Percentiles rank a stretch among this genome's conserved stretches.
Conservation (phyloP, 2,329 filamentous ascomycete species). For the Paecilomyces fulvus region DNA sequence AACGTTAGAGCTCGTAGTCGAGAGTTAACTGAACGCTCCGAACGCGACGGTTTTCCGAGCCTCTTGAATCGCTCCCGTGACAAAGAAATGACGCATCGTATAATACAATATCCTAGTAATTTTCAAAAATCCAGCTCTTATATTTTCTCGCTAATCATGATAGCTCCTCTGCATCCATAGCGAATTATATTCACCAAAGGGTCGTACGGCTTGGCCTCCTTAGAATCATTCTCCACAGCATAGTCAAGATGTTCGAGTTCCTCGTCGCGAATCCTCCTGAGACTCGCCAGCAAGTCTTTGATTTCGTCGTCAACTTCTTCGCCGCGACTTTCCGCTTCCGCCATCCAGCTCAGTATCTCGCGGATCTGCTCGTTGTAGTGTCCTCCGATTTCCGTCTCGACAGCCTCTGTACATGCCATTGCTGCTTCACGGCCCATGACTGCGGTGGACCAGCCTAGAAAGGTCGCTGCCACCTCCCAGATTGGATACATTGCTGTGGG, state of each 20-base stretch:
- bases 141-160: slow-evolving; percentile 63
- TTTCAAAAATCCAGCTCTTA: slow-evolving; percentile 14
- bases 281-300: slow-evolving; percentile 58
- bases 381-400: slow-evolving; percentile 93
- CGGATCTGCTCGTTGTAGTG: slow-evolving; percentile 94
- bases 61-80: background rate
- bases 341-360: slow-evolving; percentile 70
- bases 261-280: slow-evolving; percentile 83
- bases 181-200: slow-evolving; percentile 78
- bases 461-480: slow-evolving; percentile 72
- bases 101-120: background rate
- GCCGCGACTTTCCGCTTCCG: slow-evolving; percentile 64
- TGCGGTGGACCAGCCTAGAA: slow-evolving; percentile 82
- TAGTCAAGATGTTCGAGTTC: slow-evolving; percentile 95
- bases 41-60: background rate
- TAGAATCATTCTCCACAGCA: slow-evolving; percentile 86
- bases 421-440: slow-evolving; percentile 85
- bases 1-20: background rate
- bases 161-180: slow-evolving; percentile 82
- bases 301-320: slow-evolving; percentile 77
- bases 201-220: slow-evolving; percentile 83
- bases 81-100: background rate
- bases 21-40: background rate
- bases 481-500: slow-evolving; percentile 88
- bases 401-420: slow-evolving; percentile 97